A percentile compares a stretch with the other conserved stretches of the same genome.
Conservation (phyloP, 176 grass and related monocot species). For the Phragmites australis region DNA sequence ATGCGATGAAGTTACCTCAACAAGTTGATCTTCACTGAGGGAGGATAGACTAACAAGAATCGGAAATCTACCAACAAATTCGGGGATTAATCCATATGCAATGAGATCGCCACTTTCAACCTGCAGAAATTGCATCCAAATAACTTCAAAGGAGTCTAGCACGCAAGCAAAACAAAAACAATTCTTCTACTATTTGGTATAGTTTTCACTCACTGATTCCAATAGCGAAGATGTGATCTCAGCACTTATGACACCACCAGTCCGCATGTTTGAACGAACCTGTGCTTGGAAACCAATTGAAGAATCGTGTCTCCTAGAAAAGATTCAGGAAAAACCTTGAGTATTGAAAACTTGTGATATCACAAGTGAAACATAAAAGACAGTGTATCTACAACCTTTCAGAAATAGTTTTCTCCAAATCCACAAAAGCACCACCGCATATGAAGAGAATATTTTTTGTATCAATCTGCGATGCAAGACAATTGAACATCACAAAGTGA, state of each 20-base stretch:
- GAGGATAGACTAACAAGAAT: slow-evolving; percentile 73
- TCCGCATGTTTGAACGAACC: slow-evolving; percentile 69
- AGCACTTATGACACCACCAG: slow-evolving; percentile 56
- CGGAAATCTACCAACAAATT: slow-evolving; percentile 80
- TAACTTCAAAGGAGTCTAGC: background rate
- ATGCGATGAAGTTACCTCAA: slow-evolving; percentile 50
- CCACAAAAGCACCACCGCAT: slow-evolving; percentile 74
- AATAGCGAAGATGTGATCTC: slow-evolving; percentile 61
- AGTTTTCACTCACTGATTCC: slow-evolving; percentile 59
- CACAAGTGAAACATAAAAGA: slow-evolving; percentile 13
- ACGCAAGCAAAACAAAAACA: slow-evolving; percentile 6
- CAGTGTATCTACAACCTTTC: slow-evolving; percentile 49
- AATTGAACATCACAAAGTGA: slow-evolving; percentile 26
- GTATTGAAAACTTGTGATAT: slow-evolving; percentile 3
- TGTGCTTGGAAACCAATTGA: slow-evolving; percentile 75
- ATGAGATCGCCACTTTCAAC: slow-evolving; percentile 77
- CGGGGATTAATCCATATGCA: slow-evolving; percentile 72
- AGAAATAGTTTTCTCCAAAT: slow-evolving; percentile 82
- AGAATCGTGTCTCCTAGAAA: slow-evolving; percentile 65
- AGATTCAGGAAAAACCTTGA: background rate
- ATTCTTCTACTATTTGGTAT: background rate
- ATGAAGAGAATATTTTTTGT: slow-evolving; percentile 85
- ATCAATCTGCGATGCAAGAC: slow-evolving; percentile 58
- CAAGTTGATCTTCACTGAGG: slow-evolving; percentile 70
- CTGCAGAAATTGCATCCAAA: slow-evolving; percentile 41